phyloP scores from a whole-genome alignment of 2,329 filamentous ascomycete genomes.

The Colletotrichum lindemuthianum region DNA sequence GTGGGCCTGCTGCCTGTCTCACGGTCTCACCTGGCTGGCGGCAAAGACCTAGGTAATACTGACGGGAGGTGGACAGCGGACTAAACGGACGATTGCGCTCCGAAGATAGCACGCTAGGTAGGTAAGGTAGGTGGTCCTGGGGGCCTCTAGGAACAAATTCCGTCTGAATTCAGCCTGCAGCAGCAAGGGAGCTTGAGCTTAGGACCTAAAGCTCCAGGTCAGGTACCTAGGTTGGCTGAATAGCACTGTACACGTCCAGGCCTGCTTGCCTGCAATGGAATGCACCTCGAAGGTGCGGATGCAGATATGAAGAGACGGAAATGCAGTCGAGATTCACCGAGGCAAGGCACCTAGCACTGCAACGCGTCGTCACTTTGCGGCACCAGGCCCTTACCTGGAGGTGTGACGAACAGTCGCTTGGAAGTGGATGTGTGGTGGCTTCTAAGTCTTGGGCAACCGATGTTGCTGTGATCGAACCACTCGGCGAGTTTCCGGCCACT shows the following conservation, averaged over 20 bases:
- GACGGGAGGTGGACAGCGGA: background rate
- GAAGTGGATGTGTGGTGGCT: background rate
- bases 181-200: background rate
- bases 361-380: slow-evolving; percentile 14
- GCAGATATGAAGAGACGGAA: slow-evolving; percentile 7
- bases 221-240: no score
- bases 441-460: background rate
- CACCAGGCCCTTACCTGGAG: slow-evolving; percentile 2
- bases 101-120: background rate
- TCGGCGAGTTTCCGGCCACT: slow-evolving; percentile 24
- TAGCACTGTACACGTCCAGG: no score
- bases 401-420: background rate
- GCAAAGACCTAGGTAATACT: background rate
- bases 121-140: no score
- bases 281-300: background rate
- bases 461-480: slow-evolving; percentile 16
- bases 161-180: slow-evolving; percentile 19
- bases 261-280: no score
- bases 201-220: background rate
- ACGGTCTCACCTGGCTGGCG: slow-evolving; percentile 10
- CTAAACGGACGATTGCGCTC: background rate
- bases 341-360: slow-evolving; percentile 27
- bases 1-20: slow-evolving; percentile 14
- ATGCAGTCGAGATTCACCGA: background rate
- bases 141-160: slow-evolving; percentile 3